phyloP scores from a whole-genome alignment of 345 rosid species.

The Bruguiera sexangula region DNA sequence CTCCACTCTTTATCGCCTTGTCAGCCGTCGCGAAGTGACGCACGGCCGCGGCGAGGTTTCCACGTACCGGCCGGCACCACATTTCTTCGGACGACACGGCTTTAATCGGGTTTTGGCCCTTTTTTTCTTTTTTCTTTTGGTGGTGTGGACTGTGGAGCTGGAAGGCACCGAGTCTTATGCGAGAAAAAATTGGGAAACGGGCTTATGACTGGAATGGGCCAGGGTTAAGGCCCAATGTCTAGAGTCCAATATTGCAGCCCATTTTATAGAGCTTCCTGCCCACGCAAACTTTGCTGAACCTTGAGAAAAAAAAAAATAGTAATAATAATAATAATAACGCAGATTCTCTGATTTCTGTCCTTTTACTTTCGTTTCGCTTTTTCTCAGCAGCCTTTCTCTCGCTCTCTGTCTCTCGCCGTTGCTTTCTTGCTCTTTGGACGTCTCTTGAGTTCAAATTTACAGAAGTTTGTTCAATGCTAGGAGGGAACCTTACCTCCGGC shows the following conservation, averaged over 20 bases:
- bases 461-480: conserved; percentile 31
- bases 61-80: conserved; percentile 37
- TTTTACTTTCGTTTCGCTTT: too few relatives aligned
- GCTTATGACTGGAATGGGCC: too few relatives aligned
- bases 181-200: too few relatives aligned
- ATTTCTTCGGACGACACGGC: conserved; percentile 11
- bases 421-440: background rate
- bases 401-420: background rate
- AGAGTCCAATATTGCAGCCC: background rate
- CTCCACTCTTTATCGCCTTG: conserved; percentile 10
- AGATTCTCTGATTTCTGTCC: too few relatives aligned
- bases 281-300: too few relatives aligned
- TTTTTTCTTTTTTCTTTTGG: background rate
- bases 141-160: background rate
- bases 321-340: too few relatives aligned
- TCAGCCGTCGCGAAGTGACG: conserved; percentile 41
- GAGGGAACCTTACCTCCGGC: conserved; percentile 42
- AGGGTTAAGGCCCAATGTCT: too few relatives aligned
- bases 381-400: too few relatives aligned
- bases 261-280: too few relatives aligned
- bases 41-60: conserved; percentile 31
- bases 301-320: too few relatives aligned
- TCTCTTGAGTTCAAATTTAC: background rate
- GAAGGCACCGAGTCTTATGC: too few relatives aligned
- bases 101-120: background rate